Evolutionary conservation across 2,329 filamentous ascomycete species (phyloP).

Genomic region (Sporothrix pseudoabietina): DNA sequence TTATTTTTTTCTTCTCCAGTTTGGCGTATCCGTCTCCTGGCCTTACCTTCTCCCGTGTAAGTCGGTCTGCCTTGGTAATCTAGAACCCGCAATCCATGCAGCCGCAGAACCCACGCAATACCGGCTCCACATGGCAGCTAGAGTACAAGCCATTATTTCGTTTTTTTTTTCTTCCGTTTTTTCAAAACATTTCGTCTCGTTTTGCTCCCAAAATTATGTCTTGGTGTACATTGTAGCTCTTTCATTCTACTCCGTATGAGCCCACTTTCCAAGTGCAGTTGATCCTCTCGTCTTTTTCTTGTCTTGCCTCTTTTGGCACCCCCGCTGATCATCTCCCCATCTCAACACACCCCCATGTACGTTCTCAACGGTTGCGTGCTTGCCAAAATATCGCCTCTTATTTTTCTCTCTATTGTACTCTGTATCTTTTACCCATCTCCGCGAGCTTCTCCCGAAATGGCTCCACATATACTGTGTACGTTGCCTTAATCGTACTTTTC

Average conservation of each 20-base stretch:
- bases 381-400: not conserved
- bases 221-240: not conserved
- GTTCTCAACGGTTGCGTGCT: slow-evolving; percentile 15
- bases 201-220: not conserved
- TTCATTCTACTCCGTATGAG: not conserved
- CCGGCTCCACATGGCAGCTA: not conserved
- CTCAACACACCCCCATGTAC: not conserved
- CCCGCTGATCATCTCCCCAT: not conserved
- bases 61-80: not conserved
- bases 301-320: not conserved
- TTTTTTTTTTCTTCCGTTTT: not conserved
- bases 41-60: not conserved
- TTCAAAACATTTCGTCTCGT: not conserved
- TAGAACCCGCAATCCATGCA: not conserved
- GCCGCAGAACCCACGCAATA: not conserved
- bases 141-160: not conserved
- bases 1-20: not conserved
- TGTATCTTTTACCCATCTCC: not conserved
- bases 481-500: not conserved
- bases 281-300: not conserved
- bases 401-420: not conserved
- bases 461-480: not conserved
- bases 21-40: not conserved
- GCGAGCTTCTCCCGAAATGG: slow-evolving; percentile 4
- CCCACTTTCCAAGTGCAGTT: not conserved